Conservation (phyloP, 148 eudicot species). For the Rhododendron vialii region DNA sequence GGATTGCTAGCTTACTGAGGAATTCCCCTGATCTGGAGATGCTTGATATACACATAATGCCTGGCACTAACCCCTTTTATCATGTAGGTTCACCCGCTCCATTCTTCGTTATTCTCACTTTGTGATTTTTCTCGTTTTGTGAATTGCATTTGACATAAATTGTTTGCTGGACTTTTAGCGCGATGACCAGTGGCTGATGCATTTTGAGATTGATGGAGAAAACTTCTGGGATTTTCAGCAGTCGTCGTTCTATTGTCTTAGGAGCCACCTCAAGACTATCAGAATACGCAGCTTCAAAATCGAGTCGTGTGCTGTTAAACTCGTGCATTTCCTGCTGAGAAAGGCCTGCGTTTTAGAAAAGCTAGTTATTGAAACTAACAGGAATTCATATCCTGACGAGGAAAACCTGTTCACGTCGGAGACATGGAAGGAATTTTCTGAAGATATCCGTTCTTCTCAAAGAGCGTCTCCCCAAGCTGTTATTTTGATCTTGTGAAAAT, state of each 20-base stretch:
- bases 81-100: background rate
- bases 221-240: constrained; percentile 3
- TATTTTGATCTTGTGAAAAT: background rate
- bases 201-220: background rate
- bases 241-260: background rate
- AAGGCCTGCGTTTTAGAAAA: background rate
- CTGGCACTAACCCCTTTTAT: too few relatives aligned
- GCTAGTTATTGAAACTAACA: background rate
- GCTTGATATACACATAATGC: background rate
- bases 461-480: constrained; percentile 6
- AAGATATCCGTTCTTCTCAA: background rate
- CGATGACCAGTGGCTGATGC: background rate
- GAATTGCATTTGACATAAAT: background rate
- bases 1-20: constrained; percentile 12
- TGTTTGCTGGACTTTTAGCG: background rate
- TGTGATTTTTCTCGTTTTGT: background rate
- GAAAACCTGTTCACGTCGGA: background rate
- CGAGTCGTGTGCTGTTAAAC: background rate
- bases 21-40: constrained; percentile 10
- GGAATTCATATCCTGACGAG: background rate
- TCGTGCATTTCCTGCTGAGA: constrained; percentile 4
- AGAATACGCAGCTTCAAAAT: background rate
- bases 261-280: constrained; percentile 1
- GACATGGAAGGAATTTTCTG: background rate
- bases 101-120: too few relatives aligned